Percentiles rank a stretch among this genome's conserved stretches.
phyloP scores from a whole-genome alignment of 805 yeast genomes.

The Saccharomycopsis fermentans region DNA sequence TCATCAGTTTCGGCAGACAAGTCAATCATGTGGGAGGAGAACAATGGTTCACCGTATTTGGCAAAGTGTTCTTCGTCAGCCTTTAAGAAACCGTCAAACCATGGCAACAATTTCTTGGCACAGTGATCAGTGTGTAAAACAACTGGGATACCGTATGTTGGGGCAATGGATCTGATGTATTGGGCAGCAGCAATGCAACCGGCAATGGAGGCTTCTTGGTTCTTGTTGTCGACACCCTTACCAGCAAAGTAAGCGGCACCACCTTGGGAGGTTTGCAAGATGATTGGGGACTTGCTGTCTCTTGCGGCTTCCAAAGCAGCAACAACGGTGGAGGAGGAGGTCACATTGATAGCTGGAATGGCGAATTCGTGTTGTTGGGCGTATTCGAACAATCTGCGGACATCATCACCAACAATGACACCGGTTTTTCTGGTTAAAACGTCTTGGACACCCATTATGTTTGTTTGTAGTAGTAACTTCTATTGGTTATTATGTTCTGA shows the following conservation, averaged over 20 bases:
- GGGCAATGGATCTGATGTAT: slow-evolving; percentile 94
- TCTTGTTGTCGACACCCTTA: slow-evolving; percentile 91
- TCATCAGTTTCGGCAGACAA: slow-evolving; percentile 94
- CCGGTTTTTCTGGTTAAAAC: slow-evolving; percentile 87
- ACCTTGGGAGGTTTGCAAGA: slow-evolving; percentile 95
- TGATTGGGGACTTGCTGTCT: slow-evolving; percentile 89
- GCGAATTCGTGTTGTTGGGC: slow-evolving; percentile 92
- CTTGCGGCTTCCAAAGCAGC: slow-evolving; percentile 97
- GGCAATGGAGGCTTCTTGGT: slow-evolving; percentile 88
- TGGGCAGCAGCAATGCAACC: slow-evolving; percentile 98
- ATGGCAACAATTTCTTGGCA: slow-evolving; percentile 94
- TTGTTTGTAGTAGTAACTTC: not conserved
- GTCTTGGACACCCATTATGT: slow-evolving; percentile 52
- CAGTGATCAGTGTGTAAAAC: slow-evolving; percentile 97
- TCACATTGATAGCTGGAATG: slow-evolving; percentile 96
- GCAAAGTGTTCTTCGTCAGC: slow-evolving; percentile 93
- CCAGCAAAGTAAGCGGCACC: slow-evolving; percentile 99
- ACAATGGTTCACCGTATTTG: slow-evolving; percentile 85
- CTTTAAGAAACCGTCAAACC: slow-evolving; percentile 96
- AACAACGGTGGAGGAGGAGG: slow-evolving; percentile 93
- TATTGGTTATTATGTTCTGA: no score
- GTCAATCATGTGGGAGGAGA: slow-evolving; percentile 98
- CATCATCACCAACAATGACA: slow-evolving; percentile 98
- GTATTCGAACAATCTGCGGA: slow-evolving; percentile 68
- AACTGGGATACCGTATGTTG: slow-evolving; percentile 93